These are phyloP conservation scores for Gracilaria vermiculophylla DNA, from an alignment of 23 red algal genomes.

Conservation along the genomic window DNA sequence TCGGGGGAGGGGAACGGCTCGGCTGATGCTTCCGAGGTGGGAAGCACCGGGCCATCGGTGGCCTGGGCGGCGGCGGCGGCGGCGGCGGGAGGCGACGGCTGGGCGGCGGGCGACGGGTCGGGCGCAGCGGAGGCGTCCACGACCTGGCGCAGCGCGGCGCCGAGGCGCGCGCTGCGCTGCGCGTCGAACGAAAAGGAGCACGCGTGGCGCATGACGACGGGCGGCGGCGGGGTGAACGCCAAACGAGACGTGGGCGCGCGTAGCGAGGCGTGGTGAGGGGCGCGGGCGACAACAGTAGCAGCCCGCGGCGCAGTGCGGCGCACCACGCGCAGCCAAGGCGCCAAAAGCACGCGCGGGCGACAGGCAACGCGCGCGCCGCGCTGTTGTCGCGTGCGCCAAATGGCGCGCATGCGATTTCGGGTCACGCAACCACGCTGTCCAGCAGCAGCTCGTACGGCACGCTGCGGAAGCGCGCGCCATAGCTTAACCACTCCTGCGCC, in stretches of 20 bases:
- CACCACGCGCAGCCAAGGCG: too few species aligned
- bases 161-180: too few species aligned
- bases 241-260: not conserved
- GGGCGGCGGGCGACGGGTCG: too few species aligned
- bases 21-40: not conserved
- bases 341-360: too few species aligned
- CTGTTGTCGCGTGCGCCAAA: not conserved
- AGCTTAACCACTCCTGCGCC: not conserved
- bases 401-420: not conserved
- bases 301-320: not conserved
- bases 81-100: not conserved
- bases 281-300: not conserved
- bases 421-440: conserved; percentile 5
- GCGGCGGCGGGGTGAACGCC: too few species aligned
- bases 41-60: not conserved
- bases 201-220: too few species aligned
- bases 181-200: too few species aligned
- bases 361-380: not conserved
- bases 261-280: not conserved
- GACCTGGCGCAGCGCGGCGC: too few species aligned
- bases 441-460: conserved; percentile 6
- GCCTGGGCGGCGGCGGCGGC: not conserved
- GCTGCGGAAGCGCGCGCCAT: not conserved
- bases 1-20: not conserved
- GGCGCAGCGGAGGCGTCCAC: too few species aligned